Percentiles rank a stretch among this genome's conserved stretches.
phyloP scores from a whole-genome alignment of 2,329 filamentous ascomycete species.

The Cercospora sp. region DNA sequence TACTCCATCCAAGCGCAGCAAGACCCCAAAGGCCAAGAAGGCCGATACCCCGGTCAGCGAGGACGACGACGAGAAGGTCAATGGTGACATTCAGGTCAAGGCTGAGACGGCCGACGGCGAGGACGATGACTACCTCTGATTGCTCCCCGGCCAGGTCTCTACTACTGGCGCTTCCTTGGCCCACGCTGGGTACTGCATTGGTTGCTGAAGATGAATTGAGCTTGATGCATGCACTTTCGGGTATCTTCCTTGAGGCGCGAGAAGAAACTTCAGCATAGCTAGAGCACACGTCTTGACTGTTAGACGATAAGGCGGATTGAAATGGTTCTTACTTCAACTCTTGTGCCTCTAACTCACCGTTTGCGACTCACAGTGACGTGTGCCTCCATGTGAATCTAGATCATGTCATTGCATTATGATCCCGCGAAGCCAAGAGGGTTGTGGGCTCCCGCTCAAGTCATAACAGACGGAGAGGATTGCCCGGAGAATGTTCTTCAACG shows the following conservation, averaged over 20 bases:
- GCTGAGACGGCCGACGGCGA: background rate
- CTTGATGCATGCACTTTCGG: background rate
- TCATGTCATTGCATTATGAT: background rate
- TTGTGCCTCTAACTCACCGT: background rate
- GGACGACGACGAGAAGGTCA: background rate
- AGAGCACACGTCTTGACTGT: background rate
- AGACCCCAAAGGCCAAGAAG: conserved; percentile 15
- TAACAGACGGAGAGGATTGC: background rate
- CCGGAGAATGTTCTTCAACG: background rate
- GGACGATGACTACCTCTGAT: conserved; percentile 3
- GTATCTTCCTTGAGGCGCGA: background rate
- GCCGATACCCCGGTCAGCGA: background rate
- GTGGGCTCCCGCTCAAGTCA: background rate
- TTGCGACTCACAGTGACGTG: background rate
- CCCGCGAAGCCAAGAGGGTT: no score
- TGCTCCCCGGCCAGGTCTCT: background rate
- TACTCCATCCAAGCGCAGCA: conserved; percentile 11
- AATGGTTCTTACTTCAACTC: background rate
- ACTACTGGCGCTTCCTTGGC: background rate
- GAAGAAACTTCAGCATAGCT: background rate
- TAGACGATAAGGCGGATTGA: background rate
- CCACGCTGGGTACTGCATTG: background rate
- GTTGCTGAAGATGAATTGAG: background rate
- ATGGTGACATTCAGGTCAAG: background rate
- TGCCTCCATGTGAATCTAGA: background rate